phyloP scores from a whole-genome alignment of 768 basidiomycete species.

The Kondoa malvinella region DNA sequence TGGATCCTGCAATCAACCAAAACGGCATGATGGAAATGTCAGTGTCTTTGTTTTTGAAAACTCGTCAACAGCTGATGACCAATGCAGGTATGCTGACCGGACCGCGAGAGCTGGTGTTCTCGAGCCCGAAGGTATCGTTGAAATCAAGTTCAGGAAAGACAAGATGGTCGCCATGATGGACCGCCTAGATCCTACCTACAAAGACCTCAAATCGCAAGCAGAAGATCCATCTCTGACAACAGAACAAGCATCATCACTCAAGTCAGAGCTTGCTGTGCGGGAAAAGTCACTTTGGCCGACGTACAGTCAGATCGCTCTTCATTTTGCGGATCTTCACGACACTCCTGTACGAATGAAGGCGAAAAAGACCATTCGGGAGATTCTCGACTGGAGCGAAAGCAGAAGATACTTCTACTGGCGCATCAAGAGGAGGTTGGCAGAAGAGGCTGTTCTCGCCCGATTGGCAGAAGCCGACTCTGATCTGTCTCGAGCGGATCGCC shows the following conservation, averaged over 20 bases:
- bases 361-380: constrained; percentile 28
- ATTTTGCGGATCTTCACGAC: constrained; percentile 92
- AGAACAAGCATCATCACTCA: constrained; percentile 56
- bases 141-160: constrained; percentile 93
- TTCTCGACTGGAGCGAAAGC: constrained; percentile 25
- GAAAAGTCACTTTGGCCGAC: constrained; percentile 69
- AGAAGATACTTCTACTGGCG: constrained; percentile 35
- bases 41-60: neutral
- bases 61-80: neutral
- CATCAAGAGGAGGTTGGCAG: constrained; percentile 29
- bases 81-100: constrained; percentile 57
- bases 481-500: constrained; percentile 31
- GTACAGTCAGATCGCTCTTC: constrained; percentile 80
- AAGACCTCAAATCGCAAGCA: constrained; percentile 59
- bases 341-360: constrained; percentile 26
- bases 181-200: constrained; percentile 70
- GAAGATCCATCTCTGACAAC: constrained; percentile 54
- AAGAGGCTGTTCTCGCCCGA: constrained; percentile 28
- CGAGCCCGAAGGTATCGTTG: constrained; percentile 91
- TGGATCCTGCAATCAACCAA: constrained; percentile 92
- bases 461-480: constrained; percentile 33
- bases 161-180: constrained; percentile 84
- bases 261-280: constrained; percentile 51
- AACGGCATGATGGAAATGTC: constrained; percentile 87
- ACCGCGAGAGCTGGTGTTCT: constrained; percentile 86